These are phyloP conservation scores for Rhodamnia rubescens DNA, from an alignment of 345 rosid species.

Conservation along the genomic window DNA sequence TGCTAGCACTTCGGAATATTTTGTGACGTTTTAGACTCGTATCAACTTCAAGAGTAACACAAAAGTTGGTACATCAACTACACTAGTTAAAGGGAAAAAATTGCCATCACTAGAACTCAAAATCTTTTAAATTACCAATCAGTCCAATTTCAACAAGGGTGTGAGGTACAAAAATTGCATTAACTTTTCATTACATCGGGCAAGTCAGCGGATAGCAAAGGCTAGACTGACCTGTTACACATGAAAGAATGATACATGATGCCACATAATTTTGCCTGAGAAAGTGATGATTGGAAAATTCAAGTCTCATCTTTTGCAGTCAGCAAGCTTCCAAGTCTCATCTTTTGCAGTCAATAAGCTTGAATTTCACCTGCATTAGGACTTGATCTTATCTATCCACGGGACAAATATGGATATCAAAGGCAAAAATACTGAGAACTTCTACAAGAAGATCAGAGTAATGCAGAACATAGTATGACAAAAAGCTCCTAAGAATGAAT, in stretches of 20 bases:
- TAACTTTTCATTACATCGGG: background rate
- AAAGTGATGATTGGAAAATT: background rate
- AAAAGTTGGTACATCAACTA: background rate
- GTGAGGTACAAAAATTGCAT: background rate
- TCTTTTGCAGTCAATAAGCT: background rate
- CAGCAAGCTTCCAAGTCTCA: background rate
- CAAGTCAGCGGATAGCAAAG: background rate
- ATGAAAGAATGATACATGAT: background rate
- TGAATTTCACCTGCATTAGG: background rate
- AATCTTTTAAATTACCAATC: background rate
- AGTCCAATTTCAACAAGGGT: background rate
- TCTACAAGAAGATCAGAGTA: background rate
- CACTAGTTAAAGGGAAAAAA: background rate
- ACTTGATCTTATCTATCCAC: background rate
- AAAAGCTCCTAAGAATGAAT: background rate
- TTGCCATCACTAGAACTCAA: background rate
- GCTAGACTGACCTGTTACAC: background rate
- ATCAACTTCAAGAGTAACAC: background rate
- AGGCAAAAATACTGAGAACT: background rate
- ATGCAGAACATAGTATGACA: background rate
- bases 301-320: background rate
- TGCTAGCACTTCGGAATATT: background rate
- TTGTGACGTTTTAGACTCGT: background rate
- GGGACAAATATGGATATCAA: background rate
- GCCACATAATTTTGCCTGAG: background rate